These are phyloP conservation scores for Fusarium pseudonygamai DNA, from an alignment of 2,329 filamentous ascomycete genomes.

Conservation along the genomic window DNA sequence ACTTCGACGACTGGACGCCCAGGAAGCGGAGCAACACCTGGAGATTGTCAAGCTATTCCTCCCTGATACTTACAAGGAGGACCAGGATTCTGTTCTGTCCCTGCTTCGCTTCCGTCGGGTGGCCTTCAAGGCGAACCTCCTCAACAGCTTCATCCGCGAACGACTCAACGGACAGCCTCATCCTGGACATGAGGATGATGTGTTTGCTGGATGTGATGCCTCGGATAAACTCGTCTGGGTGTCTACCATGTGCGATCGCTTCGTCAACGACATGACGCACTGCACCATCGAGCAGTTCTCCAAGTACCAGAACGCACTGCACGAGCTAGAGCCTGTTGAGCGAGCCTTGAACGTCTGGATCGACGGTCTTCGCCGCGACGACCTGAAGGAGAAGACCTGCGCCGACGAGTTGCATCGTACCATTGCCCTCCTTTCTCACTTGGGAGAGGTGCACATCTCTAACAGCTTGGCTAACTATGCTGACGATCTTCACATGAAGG, in stretches of 20 bases:
- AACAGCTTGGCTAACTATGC: conserved; percentile 77
- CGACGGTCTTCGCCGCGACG: conserved; percentile 82
- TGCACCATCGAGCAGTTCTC: conserved; percentile 83
- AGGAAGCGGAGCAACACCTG: conserved; percentile 88
- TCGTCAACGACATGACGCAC: conserved; percentile 80
- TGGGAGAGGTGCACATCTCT: conserved; percentile 82
- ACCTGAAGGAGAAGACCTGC: conserved; percentile 85
- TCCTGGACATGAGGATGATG: conserved; percentile 78
- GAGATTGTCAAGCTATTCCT: conserved; percentile 90
- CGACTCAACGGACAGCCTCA: conserved; percentile 73
- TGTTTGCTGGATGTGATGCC: conserved; percentile 82
- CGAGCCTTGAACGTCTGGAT: conserved; percentile 89
- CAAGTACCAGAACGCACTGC: conserved; percentile 79
- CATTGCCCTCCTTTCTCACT: conserved; percentile 86
- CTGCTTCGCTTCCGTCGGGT: conserved; percentile 88
- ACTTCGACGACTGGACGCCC: conserved; percentile 83
- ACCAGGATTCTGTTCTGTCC: conserved; percentile 87
- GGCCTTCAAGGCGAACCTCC: conserved; percentile 84
- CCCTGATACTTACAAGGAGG: conserved; percentile 81
- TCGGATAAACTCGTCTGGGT: conserved; percentile 89
- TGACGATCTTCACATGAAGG: conserved; percentile 81
- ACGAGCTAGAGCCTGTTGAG: conserved; percentile 92
- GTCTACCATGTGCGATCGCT: conserved; percentile 82
- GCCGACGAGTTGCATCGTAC: conserved; percentile 83
- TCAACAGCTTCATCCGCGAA: conserved; percentile 82